phyloP scores from a whole-genome alignment of 2,329 filamentous ascomycete species.

The Fusarium neocosmosporiellum region DNA sequence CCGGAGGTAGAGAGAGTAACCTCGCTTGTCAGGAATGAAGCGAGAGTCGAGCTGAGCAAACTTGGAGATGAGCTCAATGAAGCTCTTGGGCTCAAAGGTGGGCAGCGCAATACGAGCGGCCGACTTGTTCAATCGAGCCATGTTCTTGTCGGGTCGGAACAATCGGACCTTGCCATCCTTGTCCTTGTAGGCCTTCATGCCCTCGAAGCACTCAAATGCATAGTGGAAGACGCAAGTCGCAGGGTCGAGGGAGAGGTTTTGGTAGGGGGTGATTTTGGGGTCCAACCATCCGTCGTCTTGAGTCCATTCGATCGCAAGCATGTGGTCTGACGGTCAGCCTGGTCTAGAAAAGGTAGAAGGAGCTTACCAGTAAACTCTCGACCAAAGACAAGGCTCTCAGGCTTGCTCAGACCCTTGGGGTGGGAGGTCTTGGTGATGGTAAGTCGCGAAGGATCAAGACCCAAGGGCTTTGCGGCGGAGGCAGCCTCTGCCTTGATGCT shows the following conservation, averaged over 20 bases:
- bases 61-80: conserved; percentile 84
- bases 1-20: conserved; percentile 95
- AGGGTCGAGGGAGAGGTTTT: conserved; percentile 96
- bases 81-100: conserved; percentile 77
- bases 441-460: conserved; percentile 82
- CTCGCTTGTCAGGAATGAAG: conserved; percentile 87
- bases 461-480: conserved; percentile 65
- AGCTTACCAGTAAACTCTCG: conserved; percentile 84
- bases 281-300: conserved; percentile 83
- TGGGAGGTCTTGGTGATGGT: conserved; percentile 77
- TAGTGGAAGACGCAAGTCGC: conserved; percentile 99
- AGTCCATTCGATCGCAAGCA: conserved; percentile 96
- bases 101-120: conserved; percentile 92
- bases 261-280: conserved; percentile 90
- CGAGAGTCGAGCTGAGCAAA: conserved; percentile 84
- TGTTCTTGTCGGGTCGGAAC: conserved; percentile 96
- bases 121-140: conserved; percentile 93
- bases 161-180: conserved; percentile 80
- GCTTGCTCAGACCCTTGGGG: conserved; percentile 79
- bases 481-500: conserved; percentile 65
- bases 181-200: conserved; percentile 99
- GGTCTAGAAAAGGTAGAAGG: not conserved
- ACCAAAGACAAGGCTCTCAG: conserved; percentile 89
- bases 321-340: conserved; percentile 77
- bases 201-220: conserved; percentile 97